Conservation (phyloP, 495 filamentous ascomycete genomes). For the Podospora pseudopauciseta region DNA sequence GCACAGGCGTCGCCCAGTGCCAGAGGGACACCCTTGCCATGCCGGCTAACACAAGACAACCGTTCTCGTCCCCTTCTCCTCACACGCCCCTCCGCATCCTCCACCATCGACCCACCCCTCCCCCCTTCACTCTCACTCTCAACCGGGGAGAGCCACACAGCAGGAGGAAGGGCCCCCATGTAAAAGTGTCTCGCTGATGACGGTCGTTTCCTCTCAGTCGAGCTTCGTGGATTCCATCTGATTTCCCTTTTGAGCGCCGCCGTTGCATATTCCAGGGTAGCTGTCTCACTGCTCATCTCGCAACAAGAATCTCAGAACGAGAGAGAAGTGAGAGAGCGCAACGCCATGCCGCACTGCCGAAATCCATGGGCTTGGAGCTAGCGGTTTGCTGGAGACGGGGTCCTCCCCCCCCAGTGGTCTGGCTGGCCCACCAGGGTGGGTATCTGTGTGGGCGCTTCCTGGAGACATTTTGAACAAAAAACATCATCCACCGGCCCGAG, state of each 20-base stretch:
- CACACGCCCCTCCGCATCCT: slow-evolving; percentile 1
- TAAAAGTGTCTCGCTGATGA: neutral
- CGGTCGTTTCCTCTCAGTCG: neutral
- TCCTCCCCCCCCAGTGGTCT: slow-evolving; percentile 6
- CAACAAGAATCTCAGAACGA: slow-evolving; percentile 11
- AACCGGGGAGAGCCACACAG: neutral
- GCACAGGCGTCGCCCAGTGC: neutral
- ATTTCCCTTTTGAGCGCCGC: neutral
- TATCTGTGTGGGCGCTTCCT: slow-evolving; percentile 25
- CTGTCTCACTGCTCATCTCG: slow-evolving; percentile 5
- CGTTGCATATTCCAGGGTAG: neutral
- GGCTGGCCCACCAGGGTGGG: slow-evolving; percentile 17
- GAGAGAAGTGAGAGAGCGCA: slow-evolving; percentile 22
- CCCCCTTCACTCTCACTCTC: neutral
- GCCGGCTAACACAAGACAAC: slow-evolving; percentile 9
- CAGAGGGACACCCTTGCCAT: slow-evolving; percentile 3
- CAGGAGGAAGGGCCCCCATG: slow-evolving; percentile 1
- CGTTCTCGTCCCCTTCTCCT: neutral
- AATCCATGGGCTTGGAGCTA: slow-evolving; percentile 25
- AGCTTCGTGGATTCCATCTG: neutral
- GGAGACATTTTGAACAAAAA: slow-evolving; percentile 8
- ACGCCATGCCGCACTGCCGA: slow-evolving; percentile 37
- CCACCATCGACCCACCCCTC: neutral
- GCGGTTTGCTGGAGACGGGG: slow-evolving; percentile 6
- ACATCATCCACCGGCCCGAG: slow-evolving; percentile 29